phyloP scores from a whole-genome alignment of 2,329 filamentous ascomycete genomes.

The Bretziella fagacearum region DNA sequence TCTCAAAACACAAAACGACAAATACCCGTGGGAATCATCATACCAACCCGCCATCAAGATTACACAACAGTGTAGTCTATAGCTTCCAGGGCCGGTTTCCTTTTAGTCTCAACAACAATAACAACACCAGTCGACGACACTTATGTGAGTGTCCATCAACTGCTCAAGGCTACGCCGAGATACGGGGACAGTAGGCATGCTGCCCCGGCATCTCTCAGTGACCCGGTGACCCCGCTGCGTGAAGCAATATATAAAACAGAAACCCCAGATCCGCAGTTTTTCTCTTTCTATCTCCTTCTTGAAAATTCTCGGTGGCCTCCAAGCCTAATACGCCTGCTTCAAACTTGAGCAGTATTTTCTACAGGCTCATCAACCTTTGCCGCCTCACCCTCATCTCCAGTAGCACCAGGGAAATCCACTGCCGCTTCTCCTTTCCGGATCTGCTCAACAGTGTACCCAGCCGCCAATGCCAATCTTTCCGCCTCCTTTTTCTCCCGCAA shows the following conservation, averaged over 20 bases:
- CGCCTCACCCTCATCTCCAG: slow-evolving; percentile 4
- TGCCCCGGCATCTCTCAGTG: background rate
- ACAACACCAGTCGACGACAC: background rate
- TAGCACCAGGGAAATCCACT: slow-evolving; percentile 12
- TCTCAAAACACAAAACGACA: background rate
- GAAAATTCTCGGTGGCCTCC: too few relatives aligned
- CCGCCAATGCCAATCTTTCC: slow-evolving; percentile 28
- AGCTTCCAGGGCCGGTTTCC: background rate
- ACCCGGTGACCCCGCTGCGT: too few relatives aligned
- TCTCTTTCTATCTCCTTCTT: background rate
- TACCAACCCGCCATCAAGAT: background rate
- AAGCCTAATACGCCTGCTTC: too few relatives aligned
- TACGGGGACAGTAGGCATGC: slow-evolving; percentile 2
- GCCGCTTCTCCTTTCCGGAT: slow-evolving; percentile 13
- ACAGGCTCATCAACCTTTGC: background rate
- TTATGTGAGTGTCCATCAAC: slow-evolving; percentile 8
- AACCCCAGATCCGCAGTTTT: background rate
- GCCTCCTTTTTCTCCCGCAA: slow-evolving; percentile 60
- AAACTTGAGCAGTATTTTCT: background rate
- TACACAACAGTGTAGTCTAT: slow-evolving; percentile 1
- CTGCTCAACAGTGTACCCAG: slow-evolving; percentile 13
- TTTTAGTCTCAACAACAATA: background rate
- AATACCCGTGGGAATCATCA: slow-evolving; percentile 5
- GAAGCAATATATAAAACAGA: background rate
- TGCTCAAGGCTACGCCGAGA: background rate